phyloP scores from a whole-genome alignment of 2,329 filamentous ascomycete genomes.

The Ophiostoma novo-ulmi region DNA sequence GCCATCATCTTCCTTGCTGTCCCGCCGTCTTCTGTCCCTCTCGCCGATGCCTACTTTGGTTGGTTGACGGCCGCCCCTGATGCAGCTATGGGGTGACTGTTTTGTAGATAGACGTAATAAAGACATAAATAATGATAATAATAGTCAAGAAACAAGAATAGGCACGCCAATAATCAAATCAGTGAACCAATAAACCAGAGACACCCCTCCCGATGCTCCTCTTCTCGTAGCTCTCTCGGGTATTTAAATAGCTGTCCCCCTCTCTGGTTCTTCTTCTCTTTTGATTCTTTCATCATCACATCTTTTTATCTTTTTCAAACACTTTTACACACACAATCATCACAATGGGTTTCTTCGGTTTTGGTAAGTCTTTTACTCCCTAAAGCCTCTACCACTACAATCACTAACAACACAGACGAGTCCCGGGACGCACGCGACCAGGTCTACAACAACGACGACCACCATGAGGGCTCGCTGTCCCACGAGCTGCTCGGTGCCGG shows the following conservation, averaged over 20 bases:
- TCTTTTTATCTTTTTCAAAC: conserved; percentile 2
- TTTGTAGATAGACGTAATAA: neutral
- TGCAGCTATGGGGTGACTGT: conserved; percentile 7
- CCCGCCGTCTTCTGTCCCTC: neutral
- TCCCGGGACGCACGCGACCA: conserved; percentile 42
- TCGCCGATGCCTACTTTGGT: neutral
- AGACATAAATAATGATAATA: neutral
- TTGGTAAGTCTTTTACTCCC: conserved; percentile 21
- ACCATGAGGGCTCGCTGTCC: conserved; percentile 57
- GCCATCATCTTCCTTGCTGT: conserved; percentile 1
- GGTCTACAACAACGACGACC: conserved; percentile 36
- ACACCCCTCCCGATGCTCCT: conserved; percentile 1
- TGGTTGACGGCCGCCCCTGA: neutral
- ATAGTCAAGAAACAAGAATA: neutral
- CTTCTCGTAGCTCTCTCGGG: conserved; percentile 9
- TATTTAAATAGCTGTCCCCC: conserved; percentile 24
- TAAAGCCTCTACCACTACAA: neutral
- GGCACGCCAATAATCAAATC: neutral
- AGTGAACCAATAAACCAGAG: neutral
- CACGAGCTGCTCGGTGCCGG: conserved; percentile 73
- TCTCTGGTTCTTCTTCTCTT: neutral
- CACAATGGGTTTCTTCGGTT: conserved; percentile 28
- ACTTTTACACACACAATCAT: conserved; percentile 10
- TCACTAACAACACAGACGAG: conserved; percentile 35
- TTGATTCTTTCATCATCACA: conserved; percentile 1